phyloP scores from a whole-genome alignment of 257 asterid species.

The Verbena officinalis region DNA sequence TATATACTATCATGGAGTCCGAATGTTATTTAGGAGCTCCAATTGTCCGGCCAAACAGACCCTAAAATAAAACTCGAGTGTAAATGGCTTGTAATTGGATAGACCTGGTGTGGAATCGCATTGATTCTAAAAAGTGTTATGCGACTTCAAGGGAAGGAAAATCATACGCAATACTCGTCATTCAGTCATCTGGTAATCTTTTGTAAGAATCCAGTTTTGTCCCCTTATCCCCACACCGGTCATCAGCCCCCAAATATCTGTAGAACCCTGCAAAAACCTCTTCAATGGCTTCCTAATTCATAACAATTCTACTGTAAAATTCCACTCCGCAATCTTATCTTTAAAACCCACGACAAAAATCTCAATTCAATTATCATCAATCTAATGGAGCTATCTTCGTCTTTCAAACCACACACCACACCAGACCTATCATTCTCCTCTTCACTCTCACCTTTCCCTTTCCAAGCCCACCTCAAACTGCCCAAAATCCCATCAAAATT shows the following conservation, averaged over 20 bases:
- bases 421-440: slow-evolving; percentile 73
- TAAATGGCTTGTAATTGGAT: too few species aligned
- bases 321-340: slow-evolving; percentile 14
- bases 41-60: too few species aligned
- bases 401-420: slow-evolving; percentile 55
- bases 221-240: slow-evolving; percentile 45
- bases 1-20: too few species aligned
- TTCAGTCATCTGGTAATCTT: too few species aligned
- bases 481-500: slow-evolving; percentile 38
- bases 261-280: slow-evolving; percentile 61
- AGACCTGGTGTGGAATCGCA: too few species aligned
- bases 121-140: too few species aligned
- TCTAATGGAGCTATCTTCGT: slow-evolving; percentile 68
- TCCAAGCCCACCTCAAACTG: slow-evolving; percentile 59
- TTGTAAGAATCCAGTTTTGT: slow-evolving; percentile 1
- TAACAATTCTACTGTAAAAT: neutral
- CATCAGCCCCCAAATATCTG: slow-evolving; percentile 4
- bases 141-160: too few species aligned
- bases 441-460: slow-evolving; percentile 61
- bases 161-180: slow-evolving; percentile 8
- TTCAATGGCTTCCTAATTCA: slow-evolving; percentile 32
- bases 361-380: neutral
- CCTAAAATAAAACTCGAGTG: too few species aligned
- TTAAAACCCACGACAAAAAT: neutral
- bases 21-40: too few species aligned